Evolutionary conservation across 352 stramenopile genomes (phyloP).

Genomic region (Phytophthora kernoviae): DNA sequence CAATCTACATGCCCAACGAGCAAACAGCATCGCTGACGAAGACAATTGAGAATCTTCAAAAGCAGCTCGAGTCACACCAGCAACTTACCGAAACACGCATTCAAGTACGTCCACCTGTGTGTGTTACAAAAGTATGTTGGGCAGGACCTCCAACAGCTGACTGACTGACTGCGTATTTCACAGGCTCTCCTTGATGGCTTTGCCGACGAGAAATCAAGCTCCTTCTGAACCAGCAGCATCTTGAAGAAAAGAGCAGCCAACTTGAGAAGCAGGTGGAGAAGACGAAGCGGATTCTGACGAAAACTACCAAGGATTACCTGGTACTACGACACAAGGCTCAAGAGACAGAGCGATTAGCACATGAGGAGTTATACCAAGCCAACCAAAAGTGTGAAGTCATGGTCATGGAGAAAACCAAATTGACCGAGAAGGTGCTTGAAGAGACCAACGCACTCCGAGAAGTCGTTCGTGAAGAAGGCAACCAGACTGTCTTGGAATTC

Average conservation of each 20-base stretch:
- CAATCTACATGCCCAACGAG: constrained; percentile 81
- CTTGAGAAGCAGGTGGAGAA: constrained; percentile 61
- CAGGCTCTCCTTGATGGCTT: constrained; percentile 62
- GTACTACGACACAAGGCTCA: constrained; percentile 73
- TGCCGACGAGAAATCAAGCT: constrained; percentile 58
- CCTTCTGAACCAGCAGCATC: constrained; percentile 35
- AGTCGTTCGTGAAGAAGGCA: constrained; percentile 58
- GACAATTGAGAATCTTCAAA: constrained; percentile 60
- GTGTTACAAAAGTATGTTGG: background rate
- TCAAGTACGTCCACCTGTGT: constrained; percentile 35
- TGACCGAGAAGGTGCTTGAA: constrained; percentile 44
- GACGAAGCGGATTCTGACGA: constrained; percentile 57
- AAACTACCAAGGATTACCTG: constrained; percentile 82
- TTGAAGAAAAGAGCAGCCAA: constrained; percentile 38
- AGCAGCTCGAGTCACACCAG: constrained; percentile 63
- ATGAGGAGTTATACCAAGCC: constrained; percentile 59
- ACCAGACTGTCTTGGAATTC: constrained; percentile 58
- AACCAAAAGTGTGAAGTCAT: constrained; percentile 48
- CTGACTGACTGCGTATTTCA: too few species aligned
- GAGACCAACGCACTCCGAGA: constrained; percentile 55
- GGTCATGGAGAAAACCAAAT: constrained; percentile 43
- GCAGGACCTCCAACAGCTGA: too few species aligned
- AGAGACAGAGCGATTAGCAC: constrained; percentile 55
- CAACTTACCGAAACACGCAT: constrained; percentile 61
- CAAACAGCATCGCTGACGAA: constrained; percentile 54